Base-by-base conservation (phyloP, 805 yeast species). In the Kluyveromyces aestuarii region DNA sequence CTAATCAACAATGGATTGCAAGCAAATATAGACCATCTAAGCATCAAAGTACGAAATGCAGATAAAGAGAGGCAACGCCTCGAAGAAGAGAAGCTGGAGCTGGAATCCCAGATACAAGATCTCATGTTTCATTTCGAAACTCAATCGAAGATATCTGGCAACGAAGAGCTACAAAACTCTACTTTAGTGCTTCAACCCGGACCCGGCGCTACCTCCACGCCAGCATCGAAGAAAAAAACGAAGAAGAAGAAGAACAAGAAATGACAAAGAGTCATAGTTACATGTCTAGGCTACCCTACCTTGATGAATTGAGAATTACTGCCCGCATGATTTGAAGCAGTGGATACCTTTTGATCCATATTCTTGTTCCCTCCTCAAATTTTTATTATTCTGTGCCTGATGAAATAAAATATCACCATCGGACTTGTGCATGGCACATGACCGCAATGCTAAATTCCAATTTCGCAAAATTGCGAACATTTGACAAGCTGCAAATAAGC, bases 41-140 rank as follows among this genome's bases (percentile, higher is more conserved):
- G 69, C 2, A 61, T 66, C 21, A 72, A 73, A 46, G 51, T 78
- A 7, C 76, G 70, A 19, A 54, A 54, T 2, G 45, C 77, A 4
- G 51, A 62, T 18, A 33, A 47, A 33, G 59, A 64, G 18, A 71
- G 72, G 39, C 56, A 63, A 14, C 49, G 53, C 18, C 49, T 80
- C 27, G 64, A 66, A 40, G 50, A 50, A 2, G 68, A 73, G 44
- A 80, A 76, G 11, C 61, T 60, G 10, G 86, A 79, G 2, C 59
- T 83, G 30, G 62, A 73, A 41, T 87, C 82, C 39, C 87, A 84
- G 60, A 80, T 80, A 2, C 77, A 73, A 27, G 96, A 88, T 62
- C 63, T 88, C 47, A 86, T 89, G 96, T 84, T 87, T 53, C 87
- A 72, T 58, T 65, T 88, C 38, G 91, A 84, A 50, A 74, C 85